phyloP scores from a whole-genome alignment of 2,329 filamentous ascomycete species.

The Cadophora luteo-olivacea region DNA sequence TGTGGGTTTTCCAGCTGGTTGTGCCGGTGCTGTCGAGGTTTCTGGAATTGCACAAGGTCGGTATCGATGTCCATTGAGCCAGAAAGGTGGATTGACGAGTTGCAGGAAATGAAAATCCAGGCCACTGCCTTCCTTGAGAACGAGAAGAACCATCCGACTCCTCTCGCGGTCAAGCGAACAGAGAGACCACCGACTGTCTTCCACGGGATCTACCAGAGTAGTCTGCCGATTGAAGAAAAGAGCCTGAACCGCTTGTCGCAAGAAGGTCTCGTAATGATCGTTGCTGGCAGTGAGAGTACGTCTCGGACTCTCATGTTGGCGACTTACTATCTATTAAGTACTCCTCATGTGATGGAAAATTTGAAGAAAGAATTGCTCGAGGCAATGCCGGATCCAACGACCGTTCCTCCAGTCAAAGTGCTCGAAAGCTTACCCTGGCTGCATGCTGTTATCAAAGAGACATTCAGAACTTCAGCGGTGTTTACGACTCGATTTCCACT shows the following conservation, averaged over 20 bases:
- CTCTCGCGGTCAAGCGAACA: constrained; percentile 14
- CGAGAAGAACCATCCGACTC: constrained; percentile 19
- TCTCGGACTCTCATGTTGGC: constrained; percentile 44
- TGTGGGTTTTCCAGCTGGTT: constrained; percentile 28
- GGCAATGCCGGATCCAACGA: constrained; percentile 21
- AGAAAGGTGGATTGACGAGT: background rate
- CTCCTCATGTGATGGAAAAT: constrained; percentile 39
- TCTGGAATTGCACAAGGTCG: constrained; percentile 22
- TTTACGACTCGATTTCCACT: constrained; percentile 25
- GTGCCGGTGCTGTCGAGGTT: constrained; percentile 30
- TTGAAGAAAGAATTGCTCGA: constrained; percentile 45
- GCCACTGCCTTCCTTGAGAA: constrained; percentile 19
- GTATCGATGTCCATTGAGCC: background rate
- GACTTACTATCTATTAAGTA: constrained; percentile 46
- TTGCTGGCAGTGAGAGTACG: constrained; percentile 47
- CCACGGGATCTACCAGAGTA: constrained; percentile 32
- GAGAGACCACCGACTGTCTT: constrained; percentile 32
- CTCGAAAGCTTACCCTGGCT: constrained; percentile 17
- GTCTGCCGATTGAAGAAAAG: constrained; percentile 46
- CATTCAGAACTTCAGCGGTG: constrained; percentile 13
- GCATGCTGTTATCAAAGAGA: constrained; percentile 17
- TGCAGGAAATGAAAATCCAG: constrained; percentile 23
- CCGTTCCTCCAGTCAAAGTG: constrained; percentile 18
- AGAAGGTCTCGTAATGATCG: constrained; percentile 45
- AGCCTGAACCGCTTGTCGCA: constrained; percentile 41